phyloP scores from a whole-genome alignment of 345 rosid genomes.

The Hypericum androsaemum region DNA sequence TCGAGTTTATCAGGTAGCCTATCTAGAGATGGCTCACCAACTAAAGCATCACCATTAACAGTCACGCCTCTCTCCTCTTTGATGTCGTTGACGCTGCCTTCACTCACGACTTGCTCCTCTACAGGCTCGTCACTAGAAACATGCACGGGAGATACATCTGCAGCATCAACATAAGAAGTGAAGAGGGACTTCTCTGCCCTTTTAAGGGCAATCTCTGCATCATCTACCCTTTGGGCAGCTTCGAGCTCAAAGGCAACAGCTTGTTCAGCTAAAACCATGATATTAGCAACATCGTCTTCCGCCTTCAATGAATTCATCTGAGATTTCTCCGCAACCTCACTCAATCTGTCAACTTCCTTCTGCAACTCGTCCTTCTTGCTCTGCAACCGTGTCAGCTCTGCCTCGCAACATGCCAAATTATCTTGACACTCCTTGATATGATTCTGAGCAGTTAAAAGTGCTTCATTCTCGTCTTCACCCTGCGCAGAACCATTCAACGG shows the following conservation, averaged over 20 bases:
- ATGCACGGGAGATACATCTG: constrained; percentile 36
- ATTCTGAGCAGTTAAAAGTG: constrained; percentile 43
- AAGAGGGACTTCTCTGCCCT: constrained; percentile 55
- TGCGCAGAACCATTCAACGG: constrained; percentile 24
- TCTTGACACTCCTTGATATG: constrained; percentile 50
- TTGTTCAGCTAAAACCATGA: constrained; percentile 91
- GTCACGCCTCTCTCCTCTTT: constrained; percentile 35
- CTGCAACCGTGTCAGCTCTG: constrained; percentile 47
- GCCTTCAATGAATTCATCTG: constrained; percentile 66
- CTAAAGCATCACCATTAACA: constrained; percentile 32
- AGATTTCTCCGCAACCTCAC: constrained; percentile 56
- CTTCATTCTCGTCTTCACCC: constrained; percentile 27
- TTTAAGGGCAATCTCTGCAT: constrained; percentile 74
- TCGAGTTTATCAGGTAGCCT: constrained; percentile 33
- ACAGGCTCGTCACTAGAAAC: constrained; percentile 34
- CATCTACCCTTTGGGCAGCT: constrained; percentile 56
- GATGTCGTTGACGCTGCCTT: constrained; percentile 22
- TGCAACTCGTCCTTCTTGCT: constrained; percentile 58
- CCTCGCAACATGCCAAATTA: constrained; percentile 42
- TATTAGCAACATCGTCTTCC: constrained; percentile 84
- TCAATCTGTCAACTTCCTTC: constrained; percentile 63
- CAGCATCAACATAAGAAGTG: constrained; percentile 33
- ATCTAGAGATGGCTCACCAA: constrained; percentile 29
- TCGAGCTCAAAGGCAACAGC: constrained; percentile 91
- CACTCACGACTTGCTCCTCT: constrained; percentile 31